Evolutionary conservation across 352 stramenopile genomes (phyloP), one percentile per base, ranked within the genome.

Genomic region (Sclerospora graminicola): DNA sequence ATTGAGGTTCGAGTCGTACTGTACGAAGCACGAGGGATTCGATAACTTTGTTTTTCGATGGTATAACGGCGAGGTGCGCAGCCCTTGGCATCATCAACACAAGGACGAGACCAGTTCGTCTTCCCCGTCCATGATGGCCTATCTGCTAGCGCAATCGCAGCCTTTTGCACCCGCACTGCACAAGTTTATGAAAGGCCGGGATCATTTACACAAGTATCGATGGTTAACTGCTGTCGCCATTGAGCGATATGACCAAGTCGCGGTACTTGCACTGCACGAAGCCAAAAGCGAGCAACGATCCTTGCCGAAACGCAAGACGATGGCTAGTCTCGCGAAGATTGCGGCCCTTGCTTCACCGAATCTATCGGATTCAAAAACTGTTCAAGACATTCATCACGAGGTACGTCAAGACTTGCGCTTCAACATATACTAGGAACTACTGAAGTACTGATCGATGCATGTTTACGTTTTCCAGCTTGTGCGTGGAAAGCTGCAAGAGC

Each of bases 261-360:
- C 69, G n/a, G 57, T 58, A 5, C 46, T 82, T 31, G 52, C 76
- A n/a, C 57, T 90, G 0, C 57, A 54, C 21, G 69, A 92, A 47
- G 70, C 73, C 0, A 54, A 64, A 19, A 32, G 38, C 2, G 78
- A 90, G 38, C 50, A 63, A n/a, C 29, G 37, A 8, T 88, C 63
- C 13, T 61, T 90, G 5, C 21, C 63, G 7, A 71, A 69, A 45
- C 69, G 80, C 23, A 89, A 90, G 43, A 92, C 74, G 3, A 70
- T 92, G 54, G 54, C 64, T 9, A 90, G 81, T 27, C 78, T 90
- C 45, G 71, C 76, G 0, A 88, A 90, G 35, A 78, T 92, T n/a
- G 78, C 78, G 27, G 66, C 74, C 1, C 57, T 85, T 16, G 81
- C 75, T n/a, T 60, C 52, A 2, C 62, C 72, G 1, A 61, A 49